Evolutionary conservation across 2,329 filamentous ascomycete species (phyloP), one percentile per base, ranked within the genome.

Genomic region (Alternaria brassicicola): DNA sequence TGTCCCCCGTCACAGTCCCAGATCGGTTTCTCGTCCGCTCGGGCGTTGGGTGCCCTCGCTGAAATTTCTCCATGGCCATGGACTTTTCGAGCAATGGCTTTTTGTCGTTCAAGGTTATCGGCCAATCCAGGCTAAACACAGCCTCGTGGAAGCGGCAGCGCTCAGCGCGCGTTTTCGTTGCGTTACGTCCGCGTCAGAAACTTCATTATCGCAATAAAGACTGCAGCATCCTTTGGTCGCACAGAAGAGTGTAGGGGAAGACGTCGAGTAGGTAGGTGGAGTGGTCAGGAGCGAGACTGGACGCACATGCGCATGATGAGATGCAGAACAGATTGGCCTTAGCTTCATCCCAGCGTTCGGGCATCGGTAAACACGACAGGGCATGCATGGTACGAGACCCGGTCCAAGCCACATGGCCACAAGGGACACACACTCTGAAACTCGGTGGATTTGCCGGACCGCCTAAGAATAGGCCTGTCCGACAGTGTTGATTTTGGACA

Each of bases 51-150:
- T 57, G 66, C 55, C 63, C 58, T 59, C 61, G 64, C 55, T 70
- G 69, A 53, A 68, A 66, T 54, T 63, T 70, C 30, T 72, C 66
- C 65, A 68, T 67, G 48, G 62, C 50, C 59, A 65, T 49, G 10
- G n/a, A n/a, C n/a, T n/a, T n/a, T n/a, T n/a, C n/a, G n/a, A n/a
- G n/a, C n/a, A n/a, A n/a, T n/a, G n/a, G n/a, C n/a, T n/a, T n/a
- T n/a, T n/a, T n/a, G n/a, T n/a, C n/a, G n/a, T n/a, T 33, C 42
- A 43, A 31, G 28, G n/a, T n/a, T n/a, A 51, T 52, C 62, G 56
- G 41, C 52, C 53, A 55, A 53, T 53, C 45, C 28, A 50, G 52
- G 45, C 52, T 31, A 48, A 46, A 45, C 21, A 36, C 47, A 45
- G 39, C 50, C 56, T 52, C 36, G 52, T 42, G 47, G 26, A 54